Percentiles rank a stretch among this genome's conserved stretches.
phyloP scores from a whole-genome alignment of 2,329 filamentous ascomycete genomes.

The Fusarium sulawesiense region DNA sequence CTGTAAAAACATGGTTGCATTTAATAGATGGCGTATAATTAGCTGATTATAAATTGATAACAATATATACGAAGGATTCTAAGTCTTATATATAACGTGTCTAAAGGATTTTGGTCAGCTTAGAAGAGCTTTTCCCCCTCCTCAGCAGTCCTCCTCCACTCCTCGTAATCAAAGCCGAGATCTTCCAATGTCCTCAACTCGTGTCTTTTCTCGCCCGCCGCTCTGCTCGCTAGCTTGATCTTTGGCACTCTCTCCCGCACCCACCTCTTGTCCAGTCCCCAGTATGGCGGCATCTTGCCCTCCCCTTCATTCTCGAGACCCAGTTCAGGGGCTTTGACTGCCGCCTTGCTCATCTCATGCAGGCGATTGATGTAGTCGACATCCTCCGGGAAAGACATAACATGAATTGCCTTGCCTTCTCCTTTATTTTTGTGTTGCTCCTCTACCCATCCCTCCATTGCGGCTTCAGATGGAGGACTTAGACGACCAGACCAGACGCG shows the following conservation, averaged over 20 bases:
- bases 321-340: constrained; percentile 44
- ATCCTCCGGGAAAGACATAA: constrained; percentile 63
- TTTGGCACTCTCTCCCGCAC: constrained; percentile 54
- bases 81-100: background rate
- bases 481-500: constrained; percentile 74
- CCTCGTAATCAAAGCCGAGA: constrained; percentile 54
- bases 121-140: constrained; percentile 35
- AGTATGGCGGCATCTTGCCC: constrained; percentile 54
- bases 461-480: constrained; percentile 60
- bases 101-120: background rate
- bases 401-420: constrained; percentile 54
- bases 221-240: constrained; percentile 55
- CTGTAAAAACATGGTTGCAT: background rate
- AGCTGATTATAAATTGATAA: background rate
- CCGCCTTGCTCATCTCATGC: constrained; percentile 60
- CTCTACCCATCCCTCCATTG: constrained; percentile 73
- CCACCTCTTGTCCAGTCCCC: constrained; percentile 55
- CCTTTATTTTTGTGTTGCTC: constrained; percentile 63
- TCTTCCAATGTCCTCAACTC: constrained; percentile 51
- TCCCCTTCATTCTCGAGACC: constrained; percentile 52
- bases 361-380: constrained; percentile 70
- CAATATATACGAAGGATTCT: background rate
- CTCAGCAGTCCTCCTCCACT: constrained; percentile 44
- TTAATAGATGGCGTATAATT: background rate
- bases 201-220: constrained; percentile 50